Evolutionary conservation across 371 early-diverging fungal genomes (phyloP).

Genomic region (Funneliformis caledonium): DNA sequence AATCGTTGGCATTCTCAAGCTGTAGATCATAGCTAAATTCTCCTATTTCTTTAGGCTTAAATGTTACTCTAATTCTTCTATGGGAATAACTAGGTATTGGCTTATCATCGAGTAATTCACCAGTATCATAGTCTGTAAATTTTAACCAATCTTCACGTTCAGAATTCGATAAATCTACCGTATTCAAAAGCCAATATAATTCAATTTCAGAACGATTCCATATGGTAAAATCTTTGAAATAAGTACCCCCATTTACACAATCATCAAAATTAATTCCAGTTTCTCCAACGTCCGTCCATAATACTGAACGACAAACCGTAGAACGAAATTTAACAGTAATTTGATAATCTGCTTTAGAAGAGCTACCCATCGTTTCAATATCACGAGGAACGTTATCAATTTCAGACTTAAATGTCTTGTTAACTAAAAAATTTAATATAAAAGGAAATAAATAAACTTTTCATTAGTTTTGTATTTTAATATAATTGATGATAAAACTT

Average conservation of each 20-base stretch:
- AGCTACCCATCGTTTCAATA: slow-evolving; percentile 16
- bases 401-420: background rate
- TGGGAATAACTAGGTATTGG: slow-evolving; percentile 76
- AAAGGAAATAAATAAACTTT: background rate
- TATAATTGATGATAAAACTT: background rate
- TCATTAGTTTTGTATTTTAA: slow-evolving; percentile 5
- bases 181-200: slow-evolving; percentile 84
- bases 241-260: slow-evolving; percentile 86
- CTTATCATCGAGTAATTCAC: slow-evolving; percentile 56
- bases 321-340: slow-evolving; percentile 80
- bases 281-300: slow-evolving; percentile 89
- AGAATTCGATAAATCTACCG: slow-evolving; percentile 65
- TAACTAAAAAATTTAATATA: background rate
- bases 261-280: slow-evolving; percentile 93
- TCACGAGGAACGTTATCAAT: slow-evolving; percentile 11
- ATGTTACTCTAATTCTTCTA: slow-evolving; percentile 79
- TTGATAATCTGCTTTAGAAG: slow-evolving; percentile 63
- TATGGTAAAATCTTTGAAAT: slow-evolving; percentile 88
- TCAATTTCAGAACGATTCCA: slow-evolving; percentile 92
- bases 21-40: slow-evolving; percentile 89
- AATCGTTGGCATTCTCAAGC: slow-evolving; percentile 90
- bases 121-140: slow-evolving; percentile 78
- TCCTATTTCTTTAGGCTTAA: slow-evolving; percentile 86
- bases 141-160: slow-evolving; percentile 65
- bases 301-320: slow-evolving; percentile 83